Base-by-base conservation (phyloP, 2,329 filamentous ascomycete species). In the Xylaria sp. region DNA sequence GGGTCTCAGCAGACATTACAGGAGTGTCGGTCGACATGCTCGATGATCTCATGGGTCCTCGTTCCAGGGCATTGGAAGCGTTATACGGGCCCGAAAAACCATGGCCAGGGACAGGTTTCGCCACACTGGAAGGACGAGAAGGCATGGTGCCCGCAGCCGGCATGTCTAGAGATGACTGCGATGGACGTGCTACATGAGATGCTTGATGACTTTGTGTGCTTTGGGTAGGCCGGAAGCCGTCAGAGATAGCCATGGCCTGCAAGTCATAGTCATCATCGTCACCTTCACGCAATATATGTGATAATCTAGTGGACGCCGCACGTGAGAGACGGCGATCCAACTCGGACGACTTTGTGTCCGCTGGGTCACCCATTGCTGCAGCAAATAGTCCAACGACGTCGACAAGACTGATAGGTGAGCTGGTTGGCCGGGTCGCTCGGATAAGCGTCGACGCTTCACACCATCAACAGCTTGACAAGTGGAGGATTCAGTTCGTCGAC, bases 61-160 rank as follows among this genome's bases (percentile, higher is more conserved):
- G 58, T 52, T 67, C 66, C 25, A 70, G 47, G 15, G 83, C 83
- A 68, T 87, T 84, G 64, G 86, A 80, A 49, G 81, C 83, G 68
- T 87, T 84, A 64, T 86, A 80, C 49, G 81, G 78, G 37, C 86
- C 76, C 8, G 83, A 77, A 15, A 87, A 77, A 15, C 86, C 84
- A 25, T 80, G 76, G 6, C 74, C 76, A 12, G 76, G 77, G 4
- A 78, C 79, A n/a, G 82, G 78, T 65, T 89, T 89, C 14, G 82
- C 78, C 50, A 83, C 83, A 72, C 86, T 88, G 3, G 84, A 85
- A 38, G 83, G 80, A 60, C 83, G 78, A 60, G 67, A 71, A 58
- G 69, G 69, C 64, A 66, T 58, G 50, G 63, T 60, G 35, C 67
- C 67, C 55, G 68, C 46, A 43, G 66, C 54, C 35, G 67, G 64